A percentile compares a stretch with the other conserved stretches of the same genome.
phyloP scores from a whole-genome alignment of 495 filamentous ascomycete genomes.

The Neurospora hispaniola region DNA sequence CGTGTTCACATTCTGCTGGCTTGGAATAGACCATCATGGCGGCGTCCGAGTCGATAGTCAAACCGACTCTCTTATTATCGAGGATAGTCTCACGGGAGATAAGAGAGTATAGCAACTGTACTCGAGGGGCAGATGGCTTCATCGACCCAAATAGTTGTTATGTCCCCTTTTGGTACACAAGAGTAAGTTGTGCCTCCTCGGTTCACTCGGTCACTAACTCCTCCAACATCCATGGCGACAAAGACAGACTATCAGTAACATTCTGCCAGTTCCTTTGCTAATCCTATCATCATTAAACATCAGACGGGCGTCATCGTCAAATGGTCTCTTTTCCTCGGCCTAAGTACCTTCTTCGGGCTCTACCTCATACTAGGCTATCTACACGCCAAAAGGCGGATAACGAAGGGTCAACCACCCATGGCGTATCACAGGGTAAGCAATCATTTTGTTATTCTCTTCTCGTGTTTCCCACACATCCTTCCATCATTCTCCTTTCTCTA shows the following conservation, averaged over 20 bases:
- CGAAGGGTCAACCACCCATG: conserved; percentile 48
- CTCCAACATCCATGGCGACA: background rate
- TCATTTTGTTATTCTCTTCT: background rate
- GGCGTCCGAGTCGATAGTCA: background rate
- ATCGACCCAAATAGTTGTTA: conserved; percentile 26
- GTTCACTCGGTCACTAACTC: background rate
- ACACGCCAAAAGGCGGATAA: conserved; percentile 56
- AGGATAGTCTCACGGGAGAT: background rate
- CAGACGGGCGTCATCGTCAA: conserved; percentile 54
- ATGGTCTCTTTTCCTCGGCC: conserved; percentile 54
- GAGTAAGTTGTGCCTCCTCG: conserved; percentile 14
- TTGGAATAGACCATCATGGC: background rate
- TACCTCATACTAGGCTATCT: conserved; percentile 50
- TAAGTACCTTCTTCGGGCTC: conserved; percentile 39
- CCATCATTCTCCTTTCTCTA: background rate
- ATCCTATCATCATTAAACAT: background rate
- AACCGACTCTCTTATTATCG: background rate
- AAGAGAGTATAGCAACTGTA: background rate
- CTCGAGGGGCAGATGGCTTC: conserved; percentile 13
- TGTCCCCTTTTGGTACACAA: conserved; percentile 38
- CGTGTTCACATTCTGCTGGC: background rate
- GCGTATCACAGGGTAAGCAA: conserved; percentile 55
- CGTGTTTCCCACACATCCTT: background rate
- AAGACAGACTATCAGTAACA: background rate
- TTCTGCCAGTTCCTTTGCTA: background rate